Percentiles rank a stretch among this genome's conserved stretches.
These are phyloP conservation scores for Pouteria glomerata DNA, from an alignment of 148 eudicot genomes.

Conservation along the genomic window DNA sequence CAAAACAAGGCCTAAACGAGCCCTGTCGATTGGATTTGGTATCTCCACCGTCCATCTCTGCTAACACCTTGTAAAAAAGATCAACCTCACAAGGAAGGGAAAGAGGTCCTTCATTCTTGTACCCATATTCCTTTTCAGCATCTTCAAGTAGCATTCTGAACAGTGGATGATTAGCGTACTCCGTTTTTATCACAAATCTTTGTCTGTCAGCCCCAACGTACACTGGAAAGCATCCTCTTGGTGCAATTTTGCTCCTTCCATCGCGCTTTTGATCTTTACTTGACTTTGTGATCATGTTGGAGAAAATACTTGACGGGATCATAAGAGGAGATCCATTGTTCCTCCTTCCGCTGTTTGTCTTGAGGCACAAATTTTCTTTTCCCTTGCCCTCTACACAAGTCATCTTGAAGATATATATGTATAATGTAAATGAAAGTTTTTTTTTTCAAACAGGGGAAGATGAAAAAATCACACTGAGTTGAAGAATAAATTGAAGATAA, in stretches of 20 bases:
- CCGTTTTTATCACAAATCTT: conserved; percentile 55
- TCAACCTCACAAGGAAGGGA: conserved; percentile 54
- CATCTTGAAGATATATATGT: too few relatives aligned
- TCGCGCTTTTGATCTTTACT: too few relatives aligned
- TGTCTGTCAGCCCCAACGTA: conserved; percentile 58
- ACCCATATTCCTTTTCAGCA: conserved; percentile 51
- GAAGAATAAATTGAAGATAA: too few relatives aligned
- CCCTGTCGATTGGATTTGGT: conserved; percentile 22
- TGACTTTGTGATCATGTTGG: too few relatives aligned
- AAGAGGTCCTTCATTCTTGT: conserved; percentile 48
- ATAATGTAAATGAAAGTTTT: too few relatives aligned
- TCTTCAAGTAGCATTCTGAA: conserved; percentile 56
- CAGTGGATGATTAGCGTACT: conserved; percentile 48
- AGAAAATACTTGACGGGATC: too few relatives aligned
- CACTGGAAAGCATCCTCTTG: conserved; percentile 50
- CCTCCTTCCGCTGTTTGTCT: too few relatives aligned
- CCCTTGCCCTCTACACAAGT: too few relatives aligned
- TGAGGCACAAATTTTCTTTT: too few relatives aligned
- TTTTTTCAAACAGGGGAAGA: too few relatives aligned
- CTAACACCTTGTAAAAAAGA: conserved; percentile 41
- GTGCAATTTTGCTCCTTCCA: conserved; percentile 14
- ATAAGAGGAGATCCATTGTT: too few relatives aligned
- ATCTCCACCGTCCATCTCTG: conserved; percentile 64
- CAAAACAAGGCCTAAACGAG: conserved; percentile 40
- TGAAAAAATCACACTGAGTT: too few relatives aligned